Evolutionary conservation across 2,329 filamentous ascomycete species (phyloP), one percentile per base, ranked within the genome.

Genomic region (Penicillium frequentans): DNA sequence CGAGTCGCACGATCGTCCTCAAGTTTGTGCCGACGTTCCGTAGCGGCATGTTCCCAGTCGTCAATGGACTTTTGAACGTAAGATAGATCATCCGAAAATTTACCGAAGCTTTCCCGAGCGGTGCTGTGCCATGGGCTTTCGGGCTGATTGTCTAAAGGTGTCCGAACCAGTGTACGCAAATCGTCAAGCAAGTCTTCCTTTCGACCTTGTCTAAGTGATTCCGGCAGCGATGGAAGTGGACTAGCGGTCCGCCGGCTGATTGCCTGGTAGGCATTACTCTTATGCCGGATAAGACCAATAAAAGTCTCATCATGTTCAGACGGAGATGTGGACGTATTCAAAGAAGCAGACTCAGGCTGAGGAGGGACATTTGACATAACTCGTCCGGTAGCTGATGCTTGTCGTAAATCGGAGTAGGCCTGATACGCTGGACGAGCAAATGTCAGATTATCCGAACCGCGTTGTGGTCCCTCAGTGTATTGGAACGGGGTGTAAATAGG

Each of bases 1-100:
- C 83, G 79, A 52, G 69, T 69, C 56, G 75, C 74, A 4, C 82
- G 80, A 39, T 81, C 80, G 26, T 72, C 71, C 10, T 83, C 81
- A 33, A 81, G 67, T 55, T 77, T 74, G 31, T 74, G 73, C 33
- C 81, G 79, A 7, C 71, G 75, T 31, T 68, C 64, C 49, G 77
- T 73, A 14, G 79, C 77, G 3, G 75, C 68, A 46, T 69, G 68
- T 62, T 84, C 81, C 81, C 80, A 84, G 5, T 71, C 63, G 47
- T 74, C 68, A 7, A 77, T 64, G 14, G 70, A 68, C 47, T 75
- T 68, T 46, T 73, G 68, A 16, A 81, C 77, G 57, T 77, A 81
- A 27, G 63, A 63, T 49, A 81, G 80, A 55, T 79, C 71, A 56
- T 77, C 75, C 1, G 73, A 60, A 33, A 75, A 70, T 7, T 68